These are phyloP conservation scores for Astrephomene gubernaculifera DNA, from an alignment of 139 green algal species.

Conservation along the genomic window DNA sequence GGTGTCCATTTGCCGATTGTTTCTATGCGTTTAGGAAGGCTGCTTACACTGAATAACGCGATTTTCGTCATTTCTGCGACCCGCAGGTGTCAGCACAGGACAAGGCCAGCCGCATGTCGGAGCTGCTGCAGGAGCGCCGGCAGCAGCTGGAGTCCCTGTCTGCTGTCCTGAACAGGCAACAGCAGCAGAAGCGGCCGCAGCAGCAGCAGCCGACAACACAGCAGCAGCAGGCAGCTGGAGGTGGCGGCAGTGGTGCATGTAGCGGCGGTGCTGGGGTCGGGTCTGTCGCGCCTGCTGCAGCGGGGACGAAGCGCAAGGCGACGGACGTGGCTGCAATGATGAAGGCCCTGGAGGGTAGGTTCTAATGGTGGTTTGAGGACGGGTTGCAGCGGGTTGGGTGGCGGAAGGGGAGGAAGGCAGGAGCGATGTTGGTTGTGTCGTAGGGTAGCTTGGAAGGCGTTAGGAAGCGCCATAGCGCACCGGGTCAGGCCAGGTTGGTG, in stretches of 20 bases:
- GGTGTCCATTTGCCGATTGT: neutral
- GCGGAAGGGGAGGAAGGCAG: too few species aligned
- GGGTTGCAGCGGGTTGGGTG: too few species aligned
- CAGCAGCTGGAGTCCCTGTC: constrained; percentile 28
- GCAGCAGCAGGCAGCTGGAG: neutral
- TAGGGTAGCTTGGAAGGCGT: too few species aligned
- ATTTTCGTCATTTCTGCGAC: neutral
- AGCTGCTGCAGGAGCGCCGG: constrained; percentile 21
- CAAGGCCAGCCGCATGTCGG: constrained; percentile 22
- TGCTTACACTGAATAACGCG: neutral
- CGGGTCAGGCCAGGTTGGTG: too few species aligned
- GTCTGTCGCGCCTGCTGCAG: neutral
- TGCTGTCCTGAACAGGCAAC: neutral
- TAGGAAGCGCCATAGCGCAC: too few species aligned
- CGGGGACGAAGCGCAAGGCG: neutral
- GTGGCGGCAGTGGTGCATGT: neutral
- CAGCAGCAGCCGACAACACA: neutral
- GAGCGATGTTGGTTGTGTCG: too few species aligned
- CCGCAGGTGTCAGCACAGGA: constrained; percentile 21
- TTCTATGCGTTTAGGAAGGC: neutral
- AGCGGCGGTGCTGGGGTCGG: neutral
- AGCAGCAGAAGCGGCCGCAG: neutral
- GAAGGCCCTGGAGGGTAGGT: constrained; percentile 6
- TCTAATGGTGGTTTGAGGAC: neutral
- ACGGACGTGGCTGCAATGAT: constrained; percentile 4